Evolutionary conservation across 768 basidiomycete species (phyloP), one percentile per base, ranked within the genome.

Genomic region (Russula griseocarnosa): DNA sequence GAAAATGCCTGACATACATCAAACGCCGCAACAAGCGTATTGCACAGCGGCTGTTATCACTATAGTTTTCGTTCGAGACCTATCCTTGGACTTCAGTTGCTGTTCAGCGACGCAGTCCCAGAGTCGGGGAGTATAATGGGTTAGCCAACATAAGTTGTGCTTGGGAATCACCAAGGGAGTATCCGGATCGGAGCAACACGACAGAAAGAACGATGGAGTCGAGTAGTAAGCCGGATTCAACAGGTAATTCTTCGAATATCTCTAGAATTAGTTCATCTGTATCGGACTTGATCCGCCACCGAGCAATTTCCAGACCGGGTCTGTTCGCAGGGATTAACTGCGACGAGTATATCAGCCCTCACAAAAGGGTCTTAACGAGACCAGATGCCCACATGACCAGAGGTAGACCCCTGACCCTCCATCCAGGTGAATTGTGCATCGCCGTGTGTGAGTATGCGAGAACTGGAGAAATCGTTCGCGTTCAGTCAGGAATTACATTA

Each of bases 311-410:
- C 5, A 54, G 62, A 47, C 62, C 62, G 10, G 57, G 56, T 47
- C 51, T 42, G 26, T 63, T 38, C 8, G 62, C 34, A 13, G 62
- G 57, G 32, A 63, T 54, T 20, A 63, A 20, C 62, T 63, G n/a
- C 2, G 34, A 40, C 3, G 20, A 10, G 4, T 4, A 30, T 5
- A 26, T 58, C 30, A 58, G 20, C 14, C 4, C 10, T 4, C 14
- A n/a, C 36, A 6, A 14, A 51, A 40, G 10, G 28, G 11, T 42
- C 1, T n/a, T 10, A 5, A 7, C 3, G 14, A 9, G 14, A 36
- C 5, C 5, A 40, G 34, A 44, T 14, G 36, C 50, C 13, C 62
- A 63, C 62, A 24, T 57, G 53, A 51, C 62, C 62, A 26, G 24
- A 18, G 51, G 32, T 14, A 7, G 42, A 46, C 34, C 22, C 50